Evolutionary conservation across 2,329 filamentous ascomycete genomes (phyloP).

Genomic region (Aspergillus ochraceus): DNA sequence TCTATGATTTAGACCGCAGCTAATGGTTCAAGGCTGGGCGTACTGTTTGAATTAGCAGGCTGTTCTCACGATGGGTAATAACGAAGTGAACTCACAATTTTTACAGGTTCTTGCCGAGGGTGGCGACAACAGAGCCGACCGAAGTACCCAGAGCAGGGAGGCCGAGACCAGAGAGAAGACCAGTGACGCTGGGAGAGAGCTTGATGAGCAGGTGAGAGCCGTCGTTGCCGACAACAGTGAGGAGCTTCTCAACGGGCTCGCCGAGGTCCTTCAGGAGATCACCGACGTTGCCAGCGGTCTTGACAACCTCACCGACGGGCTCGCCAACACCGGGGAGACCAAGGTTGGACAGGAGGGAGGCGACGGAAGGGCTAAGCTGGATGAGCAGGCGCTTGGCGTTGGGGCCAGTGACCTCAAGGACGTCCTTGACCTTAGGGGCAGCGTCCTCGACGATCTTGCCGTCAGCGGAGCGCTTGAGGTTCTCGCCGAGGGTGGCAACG

Average conservation of each 20-base stretch:
- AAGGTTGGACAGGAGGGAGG: constrained; percentile 28
- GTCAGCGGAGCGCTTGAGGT: constrained; percentile 29
- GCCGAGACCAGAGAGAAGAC: constrained; percentile 23
- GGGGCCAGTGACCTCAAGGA: constrained; percentile 31
- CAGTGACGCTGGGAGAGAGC: constrained; percentile 21
- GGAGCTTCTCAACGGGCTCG: constrained; percentile 17
- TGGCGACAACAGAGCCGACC: constrained; percentile 24
- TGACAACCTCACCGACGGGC: constrained; percentile 28
- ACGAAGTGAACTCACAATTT: constrained; percentile 6
- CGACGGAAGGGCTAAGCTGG: constrained; percentile 32
- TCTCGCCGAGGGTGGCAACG: constrained; percentile 26
- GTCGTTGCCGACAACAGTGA: constrained; percentile 22
- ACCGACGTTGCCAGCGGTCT: constrained; percentile 25
- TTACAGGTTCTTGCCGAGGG: constrained; percentile 28
- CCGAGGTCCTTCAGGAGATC: constrained; percentile 28
- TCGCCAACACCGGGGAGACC: constrained; percentile 28
- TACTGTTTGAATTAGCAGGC: background rate
- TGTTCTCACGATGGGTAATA: background rate
- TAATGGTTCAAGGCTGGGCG: background rate
- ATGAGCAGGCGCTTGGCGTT: constrained; percentile 31
- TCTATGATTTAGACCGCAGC: background rate
- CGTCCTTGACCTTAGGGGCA: constrained; percentile 23
- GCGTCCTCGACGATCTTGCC: constrained; percentile 29
- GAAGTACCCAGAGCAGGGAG: constrained; percentile 28
- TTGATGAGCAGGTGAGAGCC: constrained; percentile 21